phyloP scores from a whole-genome alignment of 75 land plant genomes.

The Isoetes taiwanensis region DNA sequence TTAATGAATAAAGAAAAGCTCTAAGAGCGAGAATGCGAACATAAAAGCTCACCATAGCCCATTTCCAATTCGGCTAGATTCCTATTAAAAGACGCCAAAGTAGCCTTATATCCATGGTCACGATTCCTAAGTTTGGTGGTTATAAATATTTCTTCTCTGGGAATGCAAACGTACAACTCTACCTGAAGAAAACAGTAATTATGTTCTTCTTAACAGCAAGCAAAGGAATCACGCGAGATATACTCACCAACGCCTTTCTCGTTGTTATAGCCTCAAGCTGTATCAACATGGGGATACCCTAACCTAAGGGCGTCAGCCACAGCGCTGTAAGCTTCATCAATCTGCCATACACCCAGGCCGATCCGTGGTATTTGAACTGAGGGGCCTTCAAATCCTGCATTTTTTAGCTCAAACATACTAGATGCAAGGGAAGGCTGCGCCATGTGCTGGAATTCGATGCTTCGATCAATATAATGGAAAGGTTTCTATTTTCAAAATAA shows the following conservation, averaged over 20 bases:
- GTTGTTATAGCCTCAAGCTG: conserved; percentile 20
- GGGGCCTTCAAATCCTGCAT: conserved; percentile 21
- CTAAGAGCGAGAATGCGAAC: neutral
- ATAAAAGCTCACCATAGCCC: conserved; percentile 16
- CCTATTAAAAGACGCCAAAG: conserved; percentile 17
- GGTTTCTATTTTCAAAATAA: too few relatives aligned
- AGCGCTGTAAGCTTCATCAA: conserved; percentile 11
- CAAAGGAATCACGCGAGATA: neutral
- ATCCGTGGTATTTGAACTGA: conserved; percentile 15
- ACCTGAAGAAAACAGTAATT: conserved; percentile 3
- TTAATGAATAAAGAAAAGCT: neutral
- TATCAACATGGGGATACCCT: conserved; percentile 29
- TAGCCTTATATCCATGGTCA: conserved; percentile 25
- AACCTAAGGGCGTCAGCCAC: conserved; percentile 7
- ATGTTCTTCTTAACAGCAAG: neutral
- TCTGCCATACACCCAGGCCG: conserved; percentile 25
- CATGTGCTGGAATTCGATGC: too few relatives aligned
- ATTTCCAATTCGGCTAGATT: conserved; percentile 24
- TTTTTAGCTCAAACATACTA: conserved; percentile 14
- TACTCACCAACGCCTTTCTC: conserved; percentile 24
- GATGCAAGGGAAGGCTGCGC: too few relatives aligned
- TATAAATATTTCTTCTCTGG: conserved; percentile 24
- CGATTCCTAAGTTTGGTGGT: conserved; percentile 30
- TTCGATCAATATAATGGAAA: too few relatives aligned
- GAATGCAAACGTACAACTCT: conserved; percentile 19